Percentiles rank a stretch among this genome's conserved stretches.
Evolutionary conservation across 2,329 filamentous ascomycete genomes (phyloP).

Genomic region (Colletotrichum tabaci): DNA sequence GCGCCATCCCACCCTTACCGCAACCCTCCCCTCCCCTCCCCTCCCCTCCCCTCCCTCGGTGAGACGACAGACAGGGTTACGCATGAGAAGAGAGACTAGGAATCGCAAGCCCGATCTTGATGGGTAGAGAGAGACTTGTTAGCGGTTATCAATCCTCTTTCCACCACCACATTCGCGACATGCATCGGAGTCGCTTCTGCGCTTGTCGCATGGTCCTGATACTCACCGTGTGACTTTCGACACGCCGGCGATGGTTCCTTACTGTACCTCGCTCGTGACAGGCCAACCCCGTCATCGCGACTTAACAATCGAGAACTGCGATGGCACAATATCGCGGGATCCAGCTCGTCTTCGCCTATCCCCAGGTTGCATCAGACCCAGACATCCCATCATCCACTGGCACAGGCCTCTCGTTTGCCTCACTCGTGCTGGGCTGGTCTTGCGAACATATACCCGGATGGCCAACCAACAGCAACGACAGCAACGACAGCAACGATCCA

Average conservation of each 20-base stretch:
- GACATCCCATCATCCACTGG: slow-evolving; percentile 20
- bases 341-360: slow-evolving; percentile 11
- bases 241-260: slow-evolving; percentile 3
- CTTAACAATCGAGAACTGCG: slow-evolving; percentile 32
- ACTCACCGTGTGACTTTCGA: background rate
- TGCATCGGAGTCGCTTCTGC: slow-evolving; percentile 15
- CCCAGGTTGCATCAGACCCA: slow-evolving; percentile 28
- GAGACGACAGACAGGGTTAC: background rate
- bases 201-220: background rate
- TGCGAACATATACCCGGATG: slow-evolving; percentile 34
- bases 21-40: background rate
- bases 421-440: slow-evolving; percentile 19
- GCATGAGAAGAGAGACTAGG: slow-evolving; percentile 16
- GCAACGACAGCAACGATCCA: background rate
- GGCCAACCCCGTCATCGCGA: slow-evolving; percentile 1
- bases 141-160: slow-evolving; percentile 1
- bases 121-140: background rate
- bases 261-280: background rate
- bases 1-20: slow-evolving; percentile 33
- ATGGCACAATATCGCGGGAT: slow-evolving; percentile 26
- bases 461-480: background rate
- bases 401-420: background rate
- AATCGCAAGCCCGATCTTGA: slow-evolving; percentile 19
- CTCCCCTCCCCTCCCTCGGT: too few species aligned
- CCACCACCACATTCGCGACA: slow-evolving; percentile 21